These are phyloP conservation scores for Cocos nucifera DNA, from an alignment of 176 grass and related monocot genomes.

Conservation along the genomic window DNA sequence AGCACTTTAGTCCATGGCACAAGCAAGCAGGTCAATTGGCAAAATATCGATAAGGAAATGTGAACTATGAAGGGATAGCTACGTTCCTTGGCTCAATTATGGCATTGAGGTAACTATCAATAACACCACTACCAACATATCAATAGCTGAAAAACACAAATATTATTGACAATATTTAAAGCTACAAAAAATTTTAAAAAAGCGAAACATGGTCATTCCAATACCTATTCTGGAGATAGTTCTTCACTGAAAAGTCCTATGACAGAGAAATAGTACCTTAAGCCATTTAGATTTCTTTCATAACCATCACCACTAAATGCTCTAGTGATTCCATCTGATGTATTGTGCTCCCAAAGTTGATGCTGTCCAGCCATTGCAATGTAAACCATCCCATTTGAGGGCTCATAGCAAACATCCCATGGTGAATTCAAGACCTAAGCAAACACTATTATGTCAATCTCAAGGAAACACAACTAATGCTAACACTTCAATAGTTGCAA, in stretches of 20 bases:
- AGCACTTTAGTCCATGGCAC: no score
- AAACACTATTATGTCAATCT: constrained; percentile 31
- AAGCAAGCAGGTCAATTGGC: no score
- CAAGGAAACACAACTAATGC: constrained; percentile 4
- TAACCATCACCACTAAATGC: constrained; percentile 88
- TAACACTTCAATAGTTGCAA: no score
- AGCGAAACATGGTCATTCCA: not conserved
- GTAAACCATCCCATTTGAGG: constrained; percentile 54
- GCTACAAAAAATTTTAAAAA: not conserved
- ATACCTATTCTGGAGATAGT: not conserved
- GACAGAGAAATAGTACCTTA: constrained; percentile 41
- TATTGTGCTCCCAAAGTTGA: constrained; percentile 85
- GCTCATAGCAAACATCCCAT: constrained; percentile 87
- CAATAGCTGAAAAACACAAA: no score
- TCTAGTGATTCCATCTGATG: constrained; percentile 46
- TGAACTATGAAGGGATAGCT: no score
- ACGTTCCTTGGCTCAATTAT: not conserved
- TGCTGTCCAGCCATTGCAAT: constrained; percentile 98
- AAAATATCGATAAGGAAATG: no score
- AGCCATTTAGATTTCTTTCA: constrained; percentile 88
- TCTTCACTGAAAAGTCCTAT: not conserved
- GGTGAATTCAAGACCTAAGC: constrained; percentile 91
- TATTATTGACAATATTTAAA: not conserved
- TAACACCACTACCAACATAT: not conserved
- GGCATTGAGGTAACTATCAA: not conserved